These are phyloP conservation scores for Penicillium cinerascens DNA, from an alignment of 495 filamentous ascomycete species.

Conservation along the genomic window DNA sequence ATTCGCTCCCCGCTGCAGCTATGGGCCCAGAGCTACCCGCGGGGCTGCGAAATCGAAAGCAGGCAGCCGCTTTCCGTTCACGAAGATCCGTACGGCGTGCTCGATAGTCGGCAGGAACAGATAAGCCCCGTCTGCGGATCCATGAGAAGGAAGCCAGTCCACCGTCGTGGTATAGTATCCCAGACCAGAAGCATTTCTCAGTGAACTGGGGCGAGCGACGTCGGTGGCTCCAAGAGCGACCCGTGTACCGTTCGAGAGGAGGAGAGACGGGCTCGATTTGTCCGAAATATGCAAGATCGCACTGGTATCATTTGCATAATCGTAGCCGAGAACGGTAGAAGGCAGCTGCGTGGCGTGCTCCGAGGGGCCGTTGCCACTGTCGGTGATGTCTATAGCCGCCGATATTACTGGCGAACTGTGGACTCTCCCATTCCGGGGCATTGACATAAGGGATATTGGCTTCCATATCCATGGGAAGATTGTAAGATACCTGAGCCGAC, in stretches of 20 bases:
- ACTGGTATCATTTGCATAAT: slow-evolving; percentile 5
- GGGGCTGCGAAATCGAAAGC: slow-evolving; percentile 18
- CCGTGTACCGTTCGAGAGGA: slow-evolving; percentile 25
- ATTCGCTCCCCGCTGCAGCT: slow-evolving; percentile 15
- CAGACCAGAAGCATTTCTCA: slow-evolving; percentile 60
- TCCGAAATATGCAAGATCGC: slow-evolving; percentile 18
- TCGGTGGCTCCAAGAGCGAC: slow-evolving; percentile 9
- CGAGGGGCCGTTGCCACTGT: background rate
- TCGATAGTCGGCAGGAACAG: slow-evolving; percentile 15
- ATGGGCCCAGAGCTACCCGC: slow-evolving; percentile 10
- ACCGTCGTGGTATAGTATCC: slow-evolving; percentile 52
- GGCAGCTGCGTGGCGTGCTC: slow-evolving; percentile 8
- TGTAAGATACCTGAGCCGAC: slow-evolving; percentile 48
- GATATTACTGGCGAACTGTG: slow-evolving; percentile 25
- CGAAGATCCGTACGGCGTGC: slow-evolving; percentile 9
- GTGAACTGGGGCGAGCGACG: slow-evolving; percentile 10
- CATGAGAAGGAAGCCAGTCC: slow-evolving; percentile 24
- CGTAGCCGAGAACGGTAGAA: slow-evolving; percentile 18
- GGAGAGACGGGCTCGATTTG: slow-evolving; percentile 3
- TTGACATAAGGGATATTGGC: slow-evolving; percentile 37
- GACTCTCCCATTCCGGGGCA: slow-evolving; percentile 43
- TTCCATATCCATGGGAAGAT: slow-evolving; percentile 46
- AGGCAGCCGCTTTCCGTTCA: slow-evolving; percentile 20
- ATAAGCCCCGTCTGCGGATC: slow-evolving; percentile 20
- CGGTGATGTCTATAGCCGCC: slow-evolving; percentile 43